A percentile compares a stretch with the other conserved stretches of the same genome.
These are phyloP conservation scores for Prosopis cineraria DNA, from an alignment of 306 rosid genomes.

Conservation along the genomic window DNA sequence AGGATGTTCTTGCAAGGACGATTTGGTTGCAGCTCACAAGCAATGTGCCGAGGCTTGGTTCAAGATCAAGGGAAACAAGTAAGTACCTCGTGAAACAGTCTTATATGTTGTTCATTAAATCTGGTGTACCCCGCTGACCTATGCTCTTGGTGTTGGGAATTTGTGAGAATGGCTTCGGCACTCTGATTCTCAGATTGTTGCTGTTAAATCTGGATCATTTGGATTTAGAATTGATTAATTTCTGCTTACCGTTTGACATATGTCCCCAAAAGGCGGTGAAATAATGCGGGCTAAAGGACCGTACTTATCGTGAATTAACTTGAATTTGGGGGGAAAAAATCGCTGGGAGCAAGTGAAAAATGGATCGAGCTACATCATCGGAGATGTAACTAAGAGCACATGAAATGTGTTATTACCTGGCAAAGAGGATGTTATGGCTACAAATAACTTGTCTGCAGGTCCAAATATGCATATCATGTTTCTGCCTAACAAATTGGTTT, in stretches of 20 bases:
- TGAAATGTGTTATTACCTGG: slow-evolving; percentile 10
- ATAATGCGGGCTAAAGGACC: slow-evolving; percentile 12
- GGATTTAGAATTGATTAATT: slow-evolving; percentile 31
- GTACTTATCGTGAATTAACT: slow-evolving; percentile 23
- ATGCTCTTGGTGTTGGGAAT: background rate
- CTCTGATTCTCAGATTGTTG: background rate
- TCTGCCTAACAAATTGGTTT: background rate
- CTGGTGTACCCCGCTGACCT: background rate
- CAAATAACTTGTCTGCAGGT: background rate
- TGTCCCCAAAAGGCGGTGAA: slow-evolving; percentile 3
- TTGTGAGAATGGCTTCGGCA: slow-evolving; percentile 26
- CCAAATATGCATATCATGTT: background rate
- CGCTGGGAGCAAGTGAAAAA: background rate
- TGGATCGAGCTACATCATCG: slow-evolving; percentile 2
- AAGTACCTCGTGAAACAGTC: slow-evolving; percentile 39
- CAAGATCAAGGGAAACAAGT: slow-evolving; percentile 95
- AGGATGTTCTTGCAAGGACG: slow-evolving; percentile 91
- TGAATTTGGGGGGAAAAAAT: background rate
- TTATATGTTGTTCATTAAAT: background rate
- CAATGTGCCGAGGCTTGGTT: slow-evolving; percentile 98
- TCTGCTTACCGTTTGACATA: slow-evolving; percentile 6
- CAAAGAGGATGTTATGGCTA: background rate
- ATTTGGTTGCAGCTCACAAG: slow-evolving; percentile 94
- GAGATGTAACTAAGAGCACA: slow-evolving; percentile 1
- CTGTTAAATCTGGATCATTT: slow-evolving; percentile 27